phyloP scores from a whole-genome alignment of 108 stramenopile genomes.

The Pseudonitzschia multistriata region DNA sequence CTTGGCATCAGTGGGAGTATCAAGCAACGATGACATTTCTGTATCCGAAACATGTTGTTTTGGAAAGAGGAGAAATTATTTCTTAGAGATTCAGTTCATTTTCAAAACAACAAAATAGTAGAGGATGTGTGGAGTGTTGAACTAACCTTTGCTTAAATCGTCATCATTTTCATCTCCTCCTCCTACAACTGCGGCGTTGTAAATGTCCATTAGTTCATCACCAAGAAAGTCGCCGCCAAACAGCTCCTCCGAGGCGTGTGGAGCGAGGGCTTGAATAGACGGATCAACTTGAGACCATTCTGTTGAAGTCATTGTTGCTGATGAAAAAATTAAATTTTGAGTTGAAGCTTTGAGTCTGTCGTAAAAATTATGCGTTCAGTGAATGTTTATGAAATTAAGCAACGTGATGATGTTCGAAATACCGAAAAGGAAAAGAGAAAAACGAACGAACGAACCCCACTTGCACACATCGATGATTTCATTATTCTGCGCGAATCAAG shows the following conservation, averaged over 20 bases:
- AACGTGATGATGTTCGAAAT: neutral
- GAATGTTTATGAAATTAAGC: neutral
- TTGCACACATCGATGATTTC: too few relatives aligned
- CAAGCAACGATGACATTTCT: conserved; percentile 36
- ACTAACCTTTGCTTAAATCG: too few relatives aligned
- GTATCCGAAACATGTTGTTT: too few relatives aligned
- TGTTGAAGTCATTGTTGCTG: neutral
- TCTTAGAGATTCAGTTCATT: too few relatives aligned
- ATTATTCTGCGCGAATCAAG: too few relatives aligned
- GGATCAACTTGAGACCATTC: conserved; percentile 28
- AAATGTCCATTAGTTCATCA: conserved; percentile 82
- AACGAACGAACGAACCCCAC: neutral
- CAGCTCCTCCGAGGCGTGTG: conserved; percentile 53
- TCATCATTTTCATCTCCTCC: conserved; percentile 33
- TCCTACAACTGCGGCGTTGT: conserved; percentile 59
- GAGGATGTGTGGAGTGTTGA: conserved; percentile 6
- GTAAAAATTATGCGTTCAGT: neutral
- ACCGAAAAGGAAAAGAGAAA: neutral
- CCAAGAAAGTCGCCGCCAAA: conserved; percentile 78
- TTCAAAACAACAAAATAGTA: neutral
- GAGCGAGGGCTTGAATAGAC: conserved; percentile 32
- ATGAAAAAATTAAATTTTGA: neutral
- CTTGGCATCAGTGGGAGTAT: conserved; percentile 6
- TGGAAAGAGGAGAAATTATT: neutral
- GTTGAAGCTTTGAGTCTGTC: neutral